Base-by-base conservation (phyloP, 495 filamentous ascomycete species). In the Bryoglossum gracile region DNA sequence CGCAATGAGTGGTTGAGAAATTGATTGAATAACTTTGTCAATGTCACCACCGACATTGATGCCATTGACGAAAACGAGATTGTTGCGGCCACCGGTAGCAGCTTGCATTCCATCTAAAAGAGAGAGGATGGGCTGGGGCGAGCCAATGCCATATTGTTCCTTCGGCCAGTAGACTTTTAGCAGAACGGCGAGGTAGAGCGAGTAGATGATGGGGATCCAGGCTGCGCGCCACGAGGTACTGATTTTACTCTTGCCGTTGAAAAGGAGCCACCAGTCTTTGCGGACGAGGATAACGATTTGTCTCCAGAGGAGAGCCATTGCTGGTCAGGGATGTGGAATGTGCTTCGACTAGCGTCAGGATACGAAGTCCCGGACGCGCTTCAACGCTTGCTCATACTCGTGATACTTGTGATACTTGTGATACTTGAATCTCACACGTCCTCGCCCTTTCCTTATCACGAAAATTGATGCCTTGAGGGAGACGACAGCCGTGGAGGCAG, bases 21-120 rank as follows among this genome's bases (percentile, higher is more conserved):
- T 59, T 8, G 67, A 63, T 45, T 77, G 59, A 28, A 94, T 86
- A 32, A 89, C 77, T n/a, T 68, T 66, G 43, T 83, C 74, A 40
- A 94, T 87, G 23, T 83, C 75, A 0, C 84, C 83, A 4, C 80
- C 81, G 3, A 60, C 65, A 34, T 81, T 69, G 23, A 83, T 83
- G 63, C 75, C 82, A 59, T 89, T 77, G 38, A 90, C 78, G 50
- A 94, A 84, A 17, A 78, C 81, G 10, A 94, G 66, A n/a, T 67
- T 85, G 32, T 82, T 60, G 43, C 77, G 68, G 3, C 75, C 72
- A 44, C 62, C 67, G 8, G 48, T 44, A 3, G 78, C 68, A 3
- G 57, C 54, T 8, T 57, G 58, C 25, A 91, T 62, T 2, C 74
- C 83, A 41, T 81, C 62, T 11, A 63, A 47, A 4, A 92, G 69